phyloP scores from a whole-genome alignment of 305 asterid species.

The Solanum hybrid region DNA sequence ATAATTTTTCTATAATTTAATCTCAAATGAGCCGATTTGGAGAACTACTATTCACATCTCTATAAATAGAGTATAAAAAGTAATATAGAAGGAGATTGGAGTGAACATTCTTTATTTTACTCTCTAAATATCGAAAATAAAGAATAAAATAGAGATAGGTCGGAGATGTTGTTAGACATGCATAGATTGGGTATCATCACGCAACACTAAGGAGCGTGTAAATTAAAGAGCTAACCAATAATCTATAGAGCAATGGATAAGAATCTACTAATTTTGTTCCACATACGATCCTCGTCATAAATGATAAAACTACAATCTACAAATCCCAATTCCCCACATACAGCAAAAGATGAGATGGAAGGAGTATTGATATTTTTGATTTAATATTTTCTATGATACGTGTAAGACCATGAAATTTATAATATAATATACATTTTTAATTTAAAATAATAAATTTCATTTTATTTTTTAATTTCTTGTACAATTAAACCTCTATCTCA shows the following conservation, averaged over 20 bases:
- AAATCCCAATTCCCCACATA: neutral
- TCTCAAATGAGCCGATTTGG: accelerated
- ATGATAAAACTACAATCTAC: neutral
- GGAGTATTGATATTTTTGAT: neutral
- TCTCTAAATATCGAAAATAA: too few species aligned
- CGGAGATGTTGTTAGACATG: neutral
- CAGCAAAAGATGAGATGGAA: neutral
- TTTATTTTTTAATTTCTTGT: neutral
- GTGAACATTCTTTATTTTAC: too few species aligned
- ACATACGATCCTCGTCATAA: neutral
- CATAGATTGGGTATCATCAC: neutral
- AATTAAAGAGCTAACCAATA: neutral
- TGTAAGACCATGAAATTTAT: neutral
- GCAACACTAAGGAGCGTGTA: neutral
- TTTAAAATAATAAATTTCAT: neutral
- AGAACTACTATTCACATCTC: neutral
- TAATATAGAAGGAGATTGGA: too few species aligned
- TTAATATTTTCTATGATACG: neutral
- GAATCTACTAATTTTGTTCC: neutral
- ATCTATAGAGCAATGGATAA: neutral
- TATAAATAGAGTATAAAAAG: too few species aligned
- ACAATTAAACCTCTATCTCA: neutral
- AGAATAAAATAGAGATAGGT: too few species aligned
- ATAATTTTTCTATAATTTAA: too few species aligned
- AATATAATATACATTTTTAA: neutral